Conservation (phyloP, 208 protist genomes). For the Strigomonas oncopelti region DNA sequence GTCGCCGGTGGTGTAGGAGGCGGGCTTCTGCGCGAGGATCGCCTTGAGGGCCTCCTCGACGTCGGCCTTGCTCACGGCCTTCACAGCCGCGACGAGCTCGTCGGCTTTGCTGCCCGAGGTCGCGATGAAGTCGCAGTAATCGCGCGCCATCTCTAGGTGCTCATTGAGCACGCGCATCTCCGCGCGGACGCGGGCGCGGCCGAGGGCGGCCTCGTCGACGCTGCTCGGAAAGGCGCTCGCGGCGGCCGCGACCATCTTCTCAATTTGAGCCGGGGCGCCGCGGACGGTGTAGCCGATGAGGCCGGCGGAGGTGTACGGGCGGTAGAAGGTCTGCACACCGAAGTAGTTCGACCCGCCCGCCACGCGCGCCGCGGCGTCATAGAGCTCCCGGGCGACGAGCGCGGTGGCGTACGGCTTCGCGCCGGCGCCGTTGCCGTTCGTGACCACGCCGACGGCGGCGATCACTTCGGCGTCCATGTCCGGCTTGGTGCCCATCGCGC, state of each 20-base stretch:
- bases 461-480: conserved; percentile 79
- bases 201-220: conserved; percentile 28
- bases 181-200: conserved; percentile 38
- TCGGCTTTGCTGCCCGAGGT: conserved; percentile 34
- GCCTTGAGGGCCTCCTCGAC: conserved; percentile 48
- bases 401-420: conserved; percentile 58
- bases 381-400: conserved; percentile 69
- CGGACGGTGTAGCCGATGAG: conserved; percentile 76
- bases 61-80: conserved; percentile 44
- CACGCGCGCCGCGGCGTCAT: conserved; percentile 35
- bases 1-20: conserved; percentile 57
- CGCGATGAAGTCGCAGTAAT: conserved; percentile 84
- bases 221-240: conserved; percentile 34
- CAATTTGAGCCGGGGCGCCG: conserved; percentile 40
- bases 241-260: conserved; percentile 30
- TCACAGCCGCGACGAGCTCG: conserved; percentile 52
- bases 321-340: conserved; percentile 70
- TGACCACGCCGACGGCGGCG: conserved; percentile 62
- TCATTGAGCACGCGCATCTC: conserved; percentile 38
- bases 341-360: conserved; percentile 30
- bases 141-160: conserved; percentile 54
- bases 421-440: conserved; percentile 50
- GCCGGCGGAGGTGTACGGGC: conserved; percentile 69
- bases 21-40: conserved; percentile 36
- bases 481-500: conserved; percentile 75